Percentiles rank a stretch among this genome's conserved stretches.
phyloP scores from a whole-genome alignment of 2,329 filamentous ascomycete genomes.

The Talaromyces sp. region DNA sequence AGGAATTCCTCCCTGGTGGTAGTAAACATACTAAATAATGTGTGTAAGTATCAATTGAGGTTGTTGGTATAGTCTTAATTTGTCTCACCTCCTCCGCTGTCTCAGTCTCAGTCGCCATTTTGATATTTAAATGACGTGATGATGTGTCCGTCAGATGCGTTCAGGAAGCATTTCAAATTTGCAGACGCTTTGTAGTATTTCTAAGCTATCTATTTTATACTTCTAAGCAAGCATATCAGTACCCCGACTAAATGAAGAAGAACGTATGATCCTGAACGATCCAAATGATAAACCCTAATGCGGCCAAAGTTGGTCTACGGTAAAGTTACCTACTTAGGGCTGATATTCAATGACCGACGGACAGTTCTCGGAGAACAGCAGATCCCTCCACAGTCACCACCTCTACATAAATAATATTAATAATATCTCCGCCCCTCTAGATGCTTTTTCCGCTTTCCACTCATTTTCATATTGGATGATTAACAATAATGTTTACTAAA shows the following conservation, averaged over 20 bases:
- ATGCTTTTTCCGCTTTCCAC: not conserved
- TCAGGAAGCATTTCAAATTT: not conserved
- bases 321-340: not conserved
- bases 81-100: not conserved
- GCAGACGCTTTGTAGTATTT: not conserved
- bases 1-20: not conserved
- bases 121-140: not conserved
- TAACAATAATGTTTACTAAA: not conserved
- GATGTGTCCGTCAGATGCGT: too few species aligned
- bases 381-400: not conserved
- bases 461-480: not conserved
- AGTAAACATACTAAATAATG: not conserved
- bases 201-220: not conserved
- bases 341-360: not conserved
- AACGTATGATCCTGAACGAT: not conserved
- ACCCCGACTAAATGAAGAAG: not conserved
- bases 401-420: not conserved
- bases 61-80: not conserved
- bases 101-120: not conserved
- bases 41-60: not conserved
- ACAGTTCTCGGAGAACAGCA: not conserved
- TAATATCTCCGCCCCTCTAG: not conserved
- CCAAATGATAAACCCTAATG: not conserved
- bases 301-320: not conserved
- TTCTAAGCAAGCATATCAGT: not conserved